Percentiles rank a stretch among this genome's conserved stretches.
phyloP scores from a whole-genome alignment of 1,139 yeast genomes.

The Yamadazyma kanchanaburiensis region DNA sequence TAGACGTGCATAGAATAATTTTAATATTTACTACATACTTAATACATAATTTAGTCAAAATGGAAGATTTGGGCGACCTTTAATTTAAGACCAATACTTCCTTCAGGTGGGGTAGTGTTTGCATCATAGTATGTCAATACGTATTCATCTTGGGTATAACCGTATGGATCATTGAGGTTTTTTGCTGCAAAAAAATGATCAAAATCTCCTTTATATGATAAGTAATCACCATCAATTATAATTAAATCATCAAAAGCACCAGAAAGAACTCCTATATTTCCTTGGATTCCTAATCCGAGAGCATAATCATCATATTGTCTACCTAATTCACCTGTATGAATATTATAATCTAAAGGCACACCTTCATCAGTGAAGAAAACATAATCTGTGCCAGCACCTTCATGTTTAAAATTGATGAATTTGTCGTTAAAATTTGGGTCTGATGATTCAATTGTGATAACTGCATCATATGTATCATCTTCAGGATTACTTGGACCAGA shows the following conservation, averaged over 20 bases:
- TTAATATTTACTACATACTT: no score
- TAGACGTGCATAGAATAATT: no score
- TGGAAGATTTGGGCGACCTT: conserved; percentile 3
- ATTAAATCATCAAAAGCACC: conserved; percentile 9
- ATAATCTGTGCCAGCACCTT: conserved; percentile 57
- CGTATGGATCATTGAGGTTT: conserved; percentile 42
- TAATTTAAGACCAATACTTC: conserved; percentile 2
- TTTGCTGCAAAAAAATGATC: conserved; percentile 37
- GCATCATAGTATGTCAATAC: conserved; percentile 17
- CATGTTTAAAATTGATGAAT: conserved; percentile 37
- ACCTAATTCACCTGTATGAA: conserved; percentile 2
- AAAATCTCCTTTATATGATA: conserved; percentile 27
- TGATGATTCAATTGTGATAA: conserved; percentile 3
- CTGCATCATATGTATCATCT: no score
- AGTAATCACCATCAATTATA: conserved; percentile 13
- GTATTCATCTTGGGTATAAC: conserved; percentile 26
- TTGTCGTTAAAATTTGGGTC: conserved; percentile 16
- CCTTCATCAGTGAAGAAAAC: conserved; percentile 28
- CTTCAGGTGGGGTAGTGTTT: conserved; percentile 1
- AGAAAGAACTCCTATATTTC: conserved; percentile 14
- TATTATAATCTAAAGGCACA: conserved; percentile 7
- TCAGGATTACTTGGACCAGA: no score
- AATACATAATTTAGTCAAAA: no score
- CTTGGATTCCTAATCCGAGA: background rate
- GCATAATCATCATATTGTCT: conserved; percentile 3